Conservation (phyloP, 169 alveolate species). For the Plasmodium sp. region DNA sequence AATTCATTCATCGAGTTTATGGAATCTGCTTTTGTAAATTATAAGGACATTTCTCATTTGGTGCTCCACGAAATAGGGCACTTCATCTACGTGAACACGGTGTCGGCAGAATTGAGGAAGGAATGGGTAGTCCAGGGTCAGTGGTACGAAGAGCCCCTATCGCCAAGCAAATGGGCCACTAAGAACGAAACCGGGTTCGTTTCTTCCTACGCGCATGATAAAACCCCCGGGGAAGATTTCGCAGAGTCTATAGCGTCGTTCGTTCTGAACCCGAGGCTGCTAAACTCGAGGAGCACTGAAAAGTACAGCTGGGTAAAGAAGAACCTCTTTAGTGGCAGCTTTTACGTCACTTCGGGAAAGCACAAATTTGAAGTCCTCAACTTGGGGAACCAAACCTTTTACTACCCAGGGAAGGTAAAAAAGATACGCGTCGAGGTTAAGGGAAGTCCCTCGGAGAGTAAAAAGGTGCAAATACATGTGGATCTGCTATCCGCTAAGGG, state of each 20-base stretch:
- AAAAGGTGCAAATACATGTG: slow-evolving; percentile 74
- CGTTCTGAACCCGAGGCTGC: slow-evolving; percentile 80
- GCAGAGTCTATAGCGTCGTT: slow-evolving; percentile 82
- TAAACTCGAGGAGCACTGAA: slow-evolving; percentile 73
- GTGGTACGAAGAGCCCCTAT: slow-evolving; percentile 81
- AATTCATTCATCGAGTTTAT: slow-evolving; percentile 84
- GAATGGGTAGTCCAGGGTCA: slow-evolving; percentile 79
- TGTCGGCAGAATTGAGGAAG: slow-evolving; percentile 66
- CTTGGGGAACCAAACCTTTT: slow-evolving; percentile 82
- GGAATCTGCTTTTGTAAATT: slow-evolving; percentile 85
- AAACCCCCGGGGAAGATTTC: slow-evolving; percentile 85
- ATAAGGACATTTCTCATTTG: slow-evolving; percentile 80
- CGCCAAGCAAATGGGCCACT: slow-evolving; percentile 86
- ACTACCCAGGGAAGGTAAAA: slow-evolving; percentile 83
- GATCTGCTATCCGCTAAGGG: slow-evolving; percentile 65
- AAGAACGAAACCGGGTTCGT: slow-evolving; percentile 81
- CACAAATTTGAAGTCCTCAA: slow-evolving; percentile 84
- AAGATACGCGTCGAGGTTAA: slow-evolving; percentile 67
- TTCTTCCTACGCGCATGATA: slow-evolving; percentile 85
- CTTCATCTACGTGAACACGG: slow-evolving; percentile 76
- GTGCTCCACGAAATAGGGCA: slow-evolving; percentile 84
- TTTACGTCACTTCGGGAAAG: slow-evolving; percentile 80
- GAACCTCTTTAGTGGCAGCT: slow-evolving; percentile 80
- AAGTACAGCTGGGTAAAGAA: slow-evolving; percentile 78
- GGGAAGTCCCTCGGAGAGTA: slow-evolving; percentile 79